Evolutionary conservation across 805 yeast species (phyloP), one percentile per base, ranked within the genome.

Genomic region (Cyberlindnera nakhonratchasimensis): DNA sequence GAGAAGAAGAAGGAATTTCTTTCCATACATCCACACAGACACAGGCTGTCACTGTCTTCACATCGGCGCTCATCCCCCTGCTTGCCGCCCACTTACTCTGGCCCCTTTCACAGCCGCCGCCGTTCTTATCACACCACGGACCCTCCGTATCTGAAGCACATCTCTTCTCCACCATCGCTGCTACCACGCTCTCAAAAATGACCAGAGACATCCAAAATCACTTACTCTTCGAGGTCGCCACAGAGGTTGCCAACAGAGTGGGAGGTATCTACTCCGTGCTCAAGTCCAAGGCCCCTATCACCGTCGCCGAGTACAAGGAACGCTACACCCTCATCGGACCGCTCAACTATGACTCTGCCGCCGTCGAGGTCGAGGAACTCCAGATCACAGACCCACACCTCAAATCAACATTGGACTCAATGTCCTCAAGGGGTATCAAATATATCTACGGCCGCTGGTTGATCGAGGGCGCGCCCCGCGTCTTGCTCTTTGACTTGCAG

Each of bases 211-310:
- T 91, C 48, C 79, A 83, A 56, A 82, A 86, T 63, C 96, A 88
- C 61, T 71, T 90, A 42, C 74, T 93, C 37, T 89, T 91, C 59
- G 99, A 91, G 69, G 84, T 87, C 34, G 96, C 98, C 48, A 91
- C 99, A 2, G 99, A 91, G 63, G 97, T 91, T 39, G 98, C 98
- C 57, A 90, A 93, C 70, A 75, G 95, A 57, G 98, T 91, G 18
- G 99, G 99, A 38, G 99, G 99, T 28, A 91, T 91, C 63, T 91
- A 91, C 69, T 90, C 98, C 6, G 99, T 91, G 39, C 75, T 91
- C 59, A 93, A 93, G 64, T 87, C 96, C 10, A 91, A 91, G 66
- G 97, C 97, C 7, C 97, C 97, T 8, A 89, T 90, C 46, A 91
- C 99, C 8, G 91, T 86, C 39, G 89, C 95, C 30, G 97, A 91